phyloP scores from a whole-genome alignment of 2,329 filamentous ascomycete species.

The Aspergillus versicolor region DNA sequence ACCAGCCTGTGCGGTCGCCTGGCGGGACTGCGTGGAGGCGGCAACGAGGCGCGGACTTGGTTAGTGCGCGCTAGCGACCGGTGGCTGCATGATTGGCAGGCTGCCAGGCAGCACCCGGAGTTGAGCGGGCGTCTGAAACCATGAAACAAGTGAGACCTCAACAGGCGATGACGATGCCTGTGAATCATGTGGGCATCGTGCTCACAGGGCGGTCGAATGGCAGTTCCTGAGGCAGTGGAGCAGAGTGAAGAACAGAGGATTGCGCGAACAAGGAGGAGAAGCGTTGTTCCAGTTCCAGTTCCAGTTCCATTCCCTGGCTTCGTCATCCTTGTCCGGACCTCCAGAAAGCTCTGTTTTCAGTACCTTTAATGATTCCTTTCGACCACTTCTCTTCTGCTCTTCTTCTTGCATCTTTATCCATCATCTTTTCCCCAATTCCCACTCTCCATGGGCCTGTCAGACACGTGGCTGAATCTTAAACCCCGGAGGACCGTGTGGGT shows the following conservation, averaged over 20 bases:
- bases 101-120: background rate
- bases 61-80: background rate
- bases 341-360: too few species aligned
- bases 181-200: background rate
- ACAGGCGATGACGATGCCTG: too few species aligned
- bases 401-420: background rate
- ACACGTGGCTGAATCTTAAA: background rate
- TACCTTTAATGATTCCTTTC: background rate
- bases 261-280: background rate
- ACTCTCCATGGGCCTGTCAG: background rate
- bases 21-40: background rate
- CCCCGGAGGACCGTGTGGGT: conserved; percentile 7
- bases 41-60: background rate
- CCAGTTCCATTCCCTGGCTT: background rate
- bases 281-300: background rate
- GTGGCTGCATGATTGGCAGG: background rate
- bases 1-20: background rate
- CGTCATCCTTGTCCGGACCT: background rate
- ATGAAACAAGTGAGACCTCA: too few species aligned
- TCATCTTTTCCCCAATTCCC: background rate
- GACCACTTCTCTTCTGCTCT: background rate
- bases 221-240: background rate
- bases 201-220: background rate
- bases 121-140: background rate
- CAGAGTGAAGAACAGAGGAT: background rate